These are phyloP conservation scores for Nicotiana sylvestris DNA, from an alignment of 257 asterid genomes.

Conservation along the genomic window DNA sequence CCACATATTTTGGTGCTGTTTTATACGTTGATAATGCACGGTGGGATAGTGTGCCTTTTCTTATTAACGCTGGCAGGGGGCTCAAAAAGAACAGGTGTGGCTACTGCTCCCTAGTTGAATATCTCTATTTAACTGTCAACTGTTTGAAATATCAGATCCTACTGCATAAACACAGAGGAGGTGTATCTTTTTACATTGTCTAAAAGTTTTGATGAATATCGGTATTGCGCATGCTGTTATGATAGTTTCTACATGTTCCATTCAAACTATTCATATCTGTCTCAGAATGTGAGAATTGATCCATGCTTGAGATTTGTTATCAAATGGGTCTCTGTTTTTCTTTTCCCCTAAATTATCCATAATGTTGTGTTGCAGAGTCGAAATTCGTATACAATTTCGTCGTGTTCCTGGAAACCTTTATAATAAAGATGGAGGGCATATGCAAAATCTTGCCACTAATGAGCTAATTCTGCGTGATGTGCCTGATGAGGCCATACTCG, in stretches of 20 bases:
- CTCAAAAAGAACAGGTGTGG: constrained; percentile 33
- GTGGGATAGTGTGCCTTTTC: constrained; percentile 52
- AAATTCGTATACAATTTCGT: constrained; percentile 38
- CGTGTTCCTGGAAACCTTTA: constrained; percentile 47
- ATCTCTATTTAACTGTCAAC: neutral
- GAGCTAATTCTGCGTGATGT: constrained; percentile 43
- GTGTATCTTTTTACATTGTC: neutral
- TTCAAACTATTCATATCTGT: neutral
- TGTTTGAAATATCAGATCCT: neutral
- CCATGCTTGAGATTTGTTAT: neutral
- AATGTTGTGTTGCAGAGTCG: constrained; percentile 31
- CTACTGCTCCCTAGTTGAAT: neutral
- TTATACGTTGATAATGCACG: constrained; percentile 45
- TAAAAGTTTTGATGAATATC: neutral
- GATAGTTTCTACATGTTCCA: neutral
- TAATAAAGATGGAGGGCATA: constrained; percentile 19
- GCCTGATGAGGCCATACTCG: constrained; percentile 44
- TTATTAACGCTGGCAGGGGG: constrained; percentile 48
- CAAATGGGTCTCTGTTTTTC: neutral
- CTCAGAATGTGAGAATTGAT: neutral
- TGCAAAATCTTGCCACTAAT: constrained; percentile 29
- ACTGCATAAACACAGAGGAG: neutral
- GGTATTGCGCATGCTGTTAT: neutral
- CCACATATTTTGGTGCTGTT: constrained; percentile 47
- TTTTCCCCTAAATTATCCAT: neutral